Base-by-base conservation (phyloP, 2,329 filamentous ascomycete genomes). In the Didymella sp. region DNA sequence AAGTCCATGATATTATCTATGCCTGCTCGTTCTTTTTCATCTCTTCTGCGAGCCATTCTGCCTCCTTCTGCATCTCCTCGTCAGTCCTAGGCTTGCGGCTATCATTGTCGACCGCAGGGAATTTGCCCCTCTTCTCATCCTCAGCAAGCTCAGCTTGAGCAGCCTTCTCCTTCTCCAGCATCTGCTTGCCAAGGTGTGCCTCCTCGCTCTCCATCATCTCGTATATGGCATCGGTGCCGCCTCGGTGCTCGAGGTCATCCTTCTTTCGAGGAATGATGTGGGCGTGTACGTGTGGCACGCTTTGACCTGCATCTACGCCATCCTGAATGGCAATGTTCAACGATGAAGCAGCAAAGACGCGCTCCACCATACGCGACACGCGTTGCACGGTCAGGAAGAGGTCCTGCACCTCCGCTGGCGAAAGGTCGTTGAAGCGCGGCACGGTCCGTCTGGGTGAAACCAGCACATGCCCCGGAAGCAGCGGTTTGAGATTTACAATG, bases 311-410 rank as follows among this genome's bases (percentile, higher is more conserved):
- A 58, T 92, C 91, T 28, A 82, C 80, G 19, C 95, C 95, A 76
- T 99, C 95, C 76, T 99, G 95, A n/a, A 99, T 85, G 0, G 94
- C 93, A 46, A 99, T 88, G 73, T 96, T 98, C 78, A 98, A 89
- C 58, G 91, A 90, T 9, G 90, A 87, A 6, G 87, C 89, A 30
- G 83, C 72, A 73, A 84, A 83, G 60, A 87, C 76, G 27, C 81
- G 80, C 69, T 85, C 80, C 7, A 97, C 83, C 80, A 96, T 92
- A 43, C 84, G 84, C 67, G 93, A 89, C 6, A 96, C 88, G 37
- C 87, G 86, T 75, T 95, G 92, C 25, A 96, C 92, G 1, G 93
- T 89, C n/a, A 84, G 76, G 79, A 97, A 96, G 21, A 99, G 85
- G 75, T 99, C 94, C 31, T 81, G 80, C n/a, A 92, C 85, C 79